phyloP scores from a whole-genome alignment of 2,329 filamentous ascomycete species.

The Hysterium pulicare region DNA sequence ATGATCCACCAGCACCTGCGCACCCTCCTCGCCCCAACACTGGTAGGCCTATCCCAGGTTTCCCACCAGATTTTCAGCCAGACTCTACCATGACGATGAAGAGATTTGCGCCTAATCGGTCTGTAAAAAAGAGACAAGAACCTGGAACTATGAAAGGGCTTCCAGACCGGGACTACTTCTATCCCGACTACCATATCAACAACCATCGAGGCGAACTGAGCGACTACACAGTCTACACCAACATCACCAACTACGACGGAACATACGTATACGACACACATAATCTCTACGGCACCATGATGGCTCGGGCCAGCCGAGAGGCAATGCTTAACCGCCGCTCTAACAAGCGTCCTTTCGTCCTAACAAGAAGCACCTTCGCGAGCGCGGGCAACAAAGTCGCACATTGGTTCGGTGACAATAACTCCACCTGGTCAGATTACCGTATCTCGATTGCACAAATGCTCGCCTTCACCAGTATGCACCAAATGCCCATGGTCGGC shows the following conservation, averaged over 20 bases:
- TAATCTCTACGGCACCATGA: constrained; percentile 74
- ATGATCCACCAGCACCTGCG: constrained; percentile 56
- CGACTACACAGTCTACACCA: constrained; percentile 57
- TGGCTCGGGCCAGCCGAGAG: constrained; percentile 62
- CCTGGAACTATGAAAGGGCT: constrained; percentile 53
- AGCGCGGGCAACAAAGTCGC: constrained; percentile 62
- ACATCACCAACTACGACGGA: constrained; percentile 66
- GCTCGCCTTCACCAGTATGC: constrained; percentile 46
- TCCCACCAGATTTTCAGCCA: constrained; percentile 66
- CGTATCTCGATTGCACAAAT: constrained; percentile 41
- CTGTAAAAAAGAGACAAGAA: constrained; percentile 7
- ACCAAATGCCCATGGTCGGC: constrained; percentile 49
- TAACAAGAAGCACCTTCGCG: constrained; percentile 73
- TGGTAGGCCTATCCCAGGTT: constrained; percentile 65
- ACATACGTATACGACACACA: constrained; percentile 71
- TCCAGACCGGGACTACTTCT: constrained; percentile 60
- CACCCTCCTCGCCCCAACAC: constrained; percentile 54
- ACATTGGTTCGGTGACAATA: constrained; percentile 61
- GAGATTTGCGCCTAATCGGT: neutral
- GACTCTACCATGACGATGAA: neutral
- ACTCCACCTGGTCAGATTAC: constrained; percentile 45
- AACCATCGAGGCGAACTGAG: constrained; percentile 53
- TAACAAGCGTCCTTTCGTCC: constrained; percentile 62
- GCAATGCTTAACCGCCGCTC: constrained; percentile 68
- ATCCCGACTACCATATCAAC: constrained; percentile 63